Evolutionary conservation across 2,329 filamentous ascomycete genomes (phyloP).

Genomic region (Talaromyces atroroseus): DNA sequence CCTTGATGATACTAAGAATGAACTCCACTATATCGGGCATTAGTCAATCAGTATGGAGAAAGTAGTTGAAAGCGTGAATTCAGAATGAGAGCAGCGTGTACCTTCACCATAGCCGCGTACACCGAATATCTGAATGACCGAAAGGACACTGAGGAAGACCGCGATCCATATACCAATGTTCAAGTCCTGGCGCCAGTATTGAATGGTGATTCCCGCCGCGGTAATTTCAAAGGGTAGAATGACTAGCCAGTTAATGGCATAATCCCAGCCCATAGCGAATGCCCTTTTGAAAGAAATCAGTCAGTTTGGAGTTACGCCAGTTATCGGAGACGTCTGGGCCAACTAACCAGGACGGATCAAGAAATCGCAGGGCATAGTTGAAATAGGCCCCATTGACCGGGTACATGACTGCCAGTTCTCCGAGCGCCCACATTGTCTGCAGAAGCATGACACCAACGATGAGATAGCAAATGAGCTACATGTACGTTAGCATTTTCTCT

Average conservation of each 20-base stretch:
- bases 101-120: slow-evolving; percentile 44
- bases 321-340: background rate
- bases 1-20: slow-evolving; percentile 53
- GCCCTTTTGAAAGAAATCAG: slow-evolving; percentile 26
- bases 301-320: background rate
- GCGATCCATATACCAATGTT: slow-evolving; percentile 53
- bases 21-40: slow-evolving; percentile 47
- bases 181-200: slow-evolving; percentile 48
- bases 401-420: slow-evolving; percentile 57
- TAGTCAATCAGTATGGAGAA: background rate
- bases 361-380: slow-evolving; percentile 56
- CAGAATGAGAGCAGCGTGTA: slow-evolving; percentile 5
- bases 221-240: slow-evolving; percentile 73
- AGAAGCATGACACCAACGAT: slow-evolving; percentile 56
- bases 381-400: slow-evolving; percentile 60
- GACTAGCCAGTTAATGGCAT: slow-evolving; percentile 78
- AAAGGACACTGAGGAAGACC: slow-evolving; percentile 49
- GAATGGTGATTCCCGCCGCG: slow-evolving; percentile 50
- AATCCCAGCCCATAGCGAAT: slow-evolving; percentile 48
- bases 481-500: background rate
- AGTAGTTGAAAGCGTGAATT: too few relatives aligned
- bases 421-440: slow-evolving; percentile 55
- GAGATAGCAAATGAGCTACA: slow-evolving; percentile 38
- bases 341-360: slow-evolving; percentile 52
- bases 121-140: slow-evolving; percentile 52